Evolutionary conservation across 116 monocot species (phyloP), one percentile per base, ranked within the genome.

Genomic region (Dioscorea cayenensis): DNA sequence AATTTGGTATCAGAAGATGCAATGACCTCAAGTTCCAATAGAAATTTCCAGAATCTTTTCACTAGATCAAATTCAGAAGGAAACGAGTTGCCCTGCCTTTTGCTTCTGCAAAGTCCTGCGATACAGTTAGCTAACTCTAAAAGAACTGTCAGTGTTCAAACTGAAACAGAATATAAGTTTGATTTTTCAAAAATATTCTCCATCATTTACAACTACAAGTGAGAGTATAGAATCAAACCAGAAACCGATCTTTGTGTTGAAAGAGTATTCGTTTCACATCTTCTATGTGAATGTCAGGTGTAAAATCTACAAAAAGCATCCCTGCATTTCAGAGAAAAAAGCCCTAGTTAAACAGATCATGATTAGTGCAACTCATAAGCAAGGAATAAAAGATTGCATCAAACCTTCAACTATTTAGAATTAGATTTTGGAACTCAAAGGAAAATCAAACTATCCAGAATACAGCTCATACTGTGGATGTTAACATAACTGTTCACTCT

Each of bases 31-130:
- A 71, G 79, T 23, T 87, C 82, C 28, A 95, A 75, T 32, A 95
- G 49, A 60, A 81, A 91, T 82, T 78, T 82, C 95, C 95, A 95
- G 80, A 95, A 95, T 80, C 95, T 85, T 78, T 92, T 95, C 29
- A 87, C 81, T 69, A 95, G 74, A 36, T 65, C 65, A 62, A 95
- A 92, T 68, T 85, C 64, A 48, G 61, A 59, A 21, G 95, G 95
- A 70, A 85, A 89, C 10, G 82, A 85, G 72, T 89, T 95, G 55
- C 35, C 35, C 76, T 60, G 81, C 29, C 66, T 89, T 89, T 58
- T 85, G 83, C 71, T 89, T 95, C 95, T 95, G 92, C 74, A 84
- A 43, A 63, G 71, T 67, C 28, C 48, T 18, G 43, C 8, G 27
- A 38, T 43, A 76, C 63, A 77, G 36, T 76, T 69, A 69, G 52